Base-by-base conservation (phyloP, 208 protist genomes). In the Trypanosoma avium region DNA sequence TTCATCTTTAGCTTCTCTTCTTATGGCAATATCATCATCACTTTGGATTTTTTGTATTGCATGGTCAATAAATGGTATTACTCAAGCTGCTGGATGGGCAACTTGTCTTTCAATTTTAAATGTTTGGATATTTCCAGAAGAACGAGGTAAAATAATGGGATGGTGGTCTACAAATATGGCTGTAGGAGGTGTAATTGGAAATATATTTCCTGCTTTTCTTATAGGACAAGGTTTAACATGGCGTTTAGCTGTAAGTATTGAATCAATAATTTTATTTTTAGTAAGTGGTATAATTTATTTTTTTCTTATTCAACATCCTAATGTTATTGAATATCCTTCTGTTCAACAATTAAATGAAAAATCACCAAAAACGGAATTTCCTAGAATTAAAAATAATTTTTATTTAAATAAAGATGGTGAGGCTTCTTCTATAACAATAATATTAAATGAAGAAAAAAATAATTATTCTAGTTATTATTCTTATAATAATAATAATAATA, bases 121-220 rank as follows among this genome's bases (percentile, higher is more conserved):
- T 48, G 45, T 52, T 13, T 82, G 75, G 75, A 21, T 82, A 22
- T 69, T 60, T 52, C 58, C 63, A n/a, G 15, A 49, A 4, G 75
- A 82, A 52, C 70, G 75, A 9, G 75, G 75, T 6, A 26, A 7
- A 22, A 46, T 82, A 9, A 73, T 82, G 75, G 75, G 75, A 4
- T 52, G 70, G 53, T 82, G 75, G 75, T 50, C 53, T 32, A 73
- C 75, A 47, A 73, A 70, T 52, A 75, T 73, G 65, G 65, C 75
- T 0, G 75, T 33, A 27, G 75, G 75, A 24, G 65, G 68, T 19
- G 60, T 82, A 13, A 22, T 77, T 22, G 75, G 75, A 24, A 82
- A 77, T 47, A n/a, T 67, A 24, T 10, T 82, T 0, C 40, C 67
- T 19, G 50, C 70, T 10, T 62, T 40, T 43, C 26, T 82, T 30